Conservation (phyloP, 441 rosid species). For the Eruca vesicaria region DNA sequence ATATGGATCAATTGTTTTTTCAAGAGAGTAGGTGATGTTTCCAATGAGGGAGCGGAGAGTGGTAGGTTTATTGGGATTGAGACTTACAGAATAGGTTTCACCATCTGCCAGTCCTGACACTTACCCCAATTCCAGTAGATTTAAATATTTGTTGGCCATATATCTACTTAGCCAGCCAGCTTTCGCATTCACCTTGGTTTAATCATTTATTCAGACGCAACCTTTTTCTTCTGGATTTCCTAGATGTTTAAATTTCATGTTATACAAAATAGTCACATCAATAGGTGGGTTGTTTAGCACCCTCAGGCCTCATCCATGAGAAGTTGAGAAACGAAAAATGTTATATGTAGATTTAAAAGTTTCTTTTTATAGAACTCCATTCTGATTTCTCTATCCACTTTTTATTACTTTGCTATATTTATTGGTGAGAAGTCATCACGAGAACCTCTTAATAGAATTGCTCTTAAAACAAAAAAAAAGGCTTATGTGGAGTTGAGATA, state of each 20-base stretch:
- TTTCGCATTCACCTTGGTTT: slow-evolving; percentile 7
- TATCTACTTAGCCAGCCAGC: slow-evolving; percentile 4
- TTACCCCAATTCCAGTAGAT: neutral
- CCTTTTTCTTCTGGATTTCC: neutral
- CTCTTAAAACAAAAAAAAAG: slow-evolving; percentile 9
- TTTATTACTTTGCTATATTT: too few relatives aligned
- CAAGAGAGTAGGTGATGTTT: slow-evolving; percentile 38
- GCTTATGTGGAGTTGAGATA: neutral
- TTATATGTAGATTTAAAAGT: too few relatives aligned
- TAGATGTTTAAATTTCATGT: neutral
- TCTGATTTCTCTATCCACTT: too few relatives aligned
- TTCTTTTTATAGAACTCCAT: too few relatives aligned
- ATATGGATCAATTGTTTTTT: too few relatives aligned
- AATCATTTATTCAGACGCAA: slow-evolving; percentile 6
- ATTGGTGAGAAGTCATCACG: too few relatives aligned
- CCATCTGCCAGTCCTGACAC: slow-evolving; percentile 26
- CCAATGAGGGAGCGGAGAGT: slow-evolving; percentile 32
- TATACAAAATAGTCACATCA: slow-evolving; percentile 24
- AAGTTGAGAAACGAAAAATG: too few relatives aligned
- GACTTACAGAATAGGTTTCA: slow-evolving; percentile 26
- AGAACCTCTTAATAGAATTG: too few relatives aligned
- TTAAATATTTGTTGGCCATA: neutral
- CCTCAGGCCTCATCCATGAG: too few relatives aligned
- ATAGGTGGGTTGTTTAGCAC: slow-evolving; percentile 22
- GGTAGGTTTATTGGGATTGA: slow-evolving; percentile 33